phyloP scores from a whole-genome alignment of 306 rosid species.

The Cucurbita argyrosperma region DNA sequence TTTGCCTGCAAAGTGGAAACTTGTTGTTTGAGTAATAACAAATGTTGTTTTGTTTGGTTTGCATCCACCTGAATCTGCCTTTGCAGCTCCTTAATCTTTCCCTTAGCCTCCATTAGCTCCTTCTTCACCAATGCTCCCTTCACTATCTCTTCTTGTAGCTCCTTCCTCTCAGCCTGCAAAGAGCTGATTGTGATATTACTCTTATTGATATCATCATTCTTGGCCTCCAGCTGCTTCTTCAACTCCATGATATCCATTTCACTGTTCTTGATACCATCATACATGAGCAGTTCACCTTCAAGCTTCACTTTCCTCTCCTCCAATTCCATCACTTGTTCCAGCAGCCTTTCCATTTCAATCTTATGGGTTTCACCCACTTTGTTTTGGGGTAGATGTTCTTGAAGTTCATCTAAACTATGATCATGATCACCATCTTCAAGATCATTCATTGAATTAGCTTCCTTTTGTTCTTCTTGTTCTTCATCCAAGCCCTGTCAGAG shows the following conservation, averaged over 20 bases:
- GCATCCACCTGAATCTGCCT: constrained; percentile 85
- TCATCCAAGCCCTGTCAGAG: constrained; percentile 41
- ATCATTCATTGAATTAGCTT: constrained; percentile 61
- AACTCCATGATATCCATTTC: constrained; percentile 56
- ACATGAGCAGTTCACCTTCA: constrained; percentile 81
- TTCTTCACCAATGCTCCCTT: constrained; percentile 42
- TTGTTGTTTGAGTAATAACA: constrained; percentile 84
- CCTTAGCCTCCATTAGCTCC: constrained; percentile 72
- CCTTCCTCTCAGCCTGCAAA: constrained; percentile 75
- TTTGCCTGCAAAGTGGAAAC: constrained; percentile 63
- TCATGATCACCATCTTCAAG: constrained; percentile 41
- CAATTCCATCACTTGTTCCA: constrained; percentile 54
- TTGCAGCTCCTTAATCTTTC: constrained; percentile 79
- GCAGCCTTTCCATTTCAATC: constrained; percentile 53
- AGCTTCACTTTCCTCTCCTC: constrained; percentile 93
- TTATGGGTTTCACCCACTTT: constrained; percentile 46
- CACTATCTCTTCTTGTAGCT: constrained; percentile 58
- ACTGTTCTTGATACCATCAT: constrained; percentile 71
- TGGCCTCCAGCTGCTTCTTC: constrained; percentile 62
- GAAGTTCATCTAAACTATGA: constrained; percentile 52
- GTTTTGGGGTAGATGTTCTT: constrained; percentile 53
- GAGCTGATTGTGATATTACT: constrained; percentile 70
- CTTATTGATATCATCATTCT: constrained; percentile 58
- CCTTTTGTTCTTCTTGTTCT: constrained; percentile 44
- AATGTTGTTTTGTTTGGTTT: constrained; percentile 74